Conservation (phyloP, 148 eudicot genomes). For the Rhododendron vialii region DNA sequence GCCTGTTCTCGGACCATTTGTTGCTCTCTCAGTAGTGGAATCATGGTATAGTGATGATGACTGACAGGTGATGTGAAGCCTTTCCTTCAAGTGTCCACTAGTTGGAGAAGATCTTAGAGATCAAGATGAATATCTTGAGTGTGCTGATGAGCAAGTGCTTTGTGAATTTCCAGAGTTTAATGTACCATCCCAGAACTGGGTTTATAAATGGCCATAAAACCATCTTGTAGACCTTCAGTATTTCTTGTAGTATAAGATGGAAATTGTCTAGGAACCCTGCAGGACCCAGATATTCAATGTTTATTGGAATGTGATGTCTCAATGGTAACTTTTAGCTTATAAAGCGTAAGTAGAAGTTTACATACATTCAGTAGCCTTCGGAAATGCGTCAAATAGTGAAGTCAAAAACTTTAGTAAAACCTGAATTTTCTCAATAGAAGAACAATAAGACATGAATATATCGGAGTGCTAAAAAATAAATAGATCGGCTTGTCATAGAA, state of each 20-base stretch:
- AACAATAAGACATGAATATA: neutral
- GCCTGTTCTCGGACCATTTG: conserved; percentile 54
- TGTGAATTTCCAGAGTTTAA: conserved; percentile 40
- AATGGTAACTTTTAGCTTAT: neutral
- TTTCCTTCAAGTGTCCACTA: neutral
- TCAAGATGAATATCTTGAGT: conserved; percentile 28
- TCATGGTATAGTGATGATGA: conserved; percentile 43
- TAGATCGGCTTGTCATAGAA: neutral
- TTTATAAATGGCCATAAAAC: conserved; percentile 41
- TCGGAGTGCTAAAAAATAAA: neutral
- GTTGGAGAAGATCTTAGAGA: conserved; percentile 22
- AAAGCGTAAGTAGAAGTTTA: neutral
- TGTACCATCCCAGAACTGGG: conserved; percentile 58
- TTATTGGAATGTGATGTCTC: neutral
- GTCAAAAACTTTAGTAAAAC: conserved; percentile 46
- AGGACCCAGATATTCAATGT: neutral
- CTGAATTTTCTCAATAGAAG: conserved; percentile 26
- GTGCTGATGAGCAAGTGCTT: conserved; percentile 25
- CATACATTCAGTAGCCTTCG: conserved; percentile 68
- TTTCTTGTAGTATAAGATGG: conserved; percentile 33
- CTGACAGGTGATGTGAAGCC: conserved; percentile 14
- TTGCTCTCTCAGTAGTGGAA: conserved; percentile 40
- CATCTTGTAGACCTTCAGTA: conserved; percentile 34
- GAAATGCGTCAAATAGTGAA: conserved; percentile 64
- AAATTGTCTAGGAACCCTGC: conserved; percentile 81